A percentile compares a stretch with the other conserved stretches of the same genome.
Conservation (phyloP, 1,284 basidiomycete species). For the Kwoniella shivajii region DNA sequence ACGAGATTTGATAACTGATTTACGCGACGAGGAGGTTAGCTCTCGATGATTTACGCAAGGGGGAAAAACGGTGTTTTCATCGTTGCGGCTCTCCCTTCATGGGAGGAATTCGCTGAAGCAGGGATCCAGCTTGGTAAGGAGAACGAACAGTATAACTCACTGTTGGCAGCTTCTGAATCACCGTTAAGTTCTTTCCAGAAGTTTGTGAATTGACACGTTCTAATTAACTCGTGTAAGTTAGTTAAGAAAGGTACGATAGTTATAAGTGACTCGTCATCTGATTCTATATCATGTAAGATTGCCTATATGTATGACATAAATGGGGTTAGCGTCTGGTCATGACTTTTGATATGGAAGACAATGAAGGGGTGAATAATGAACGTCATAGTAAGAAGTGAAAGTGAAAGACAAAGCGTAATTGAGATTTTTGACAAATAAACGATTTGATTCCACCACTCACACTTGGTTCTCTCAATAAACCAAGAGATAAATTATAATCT, state of each 20-base stretch:
- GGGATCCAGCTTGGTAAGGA: background rate
- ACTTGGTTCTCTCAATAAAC: conserved; percentile 60
- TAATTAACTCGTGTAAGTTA: conserved; percentile 72
- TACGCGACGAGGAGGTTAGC: too few species aligned
- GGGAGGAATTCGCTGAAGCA: background rate
- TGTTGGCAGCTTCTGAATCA: conserved; percentile 48
- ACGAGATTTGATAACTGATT: conserved; percentile 42
- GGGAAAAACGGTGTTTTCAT: too few species aligned
- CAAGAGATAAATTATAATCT: conserved; percentile 91
- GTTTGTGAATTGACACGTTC: conserved; percentile 83
- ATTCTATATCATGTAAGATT: conserved; percentile 58
- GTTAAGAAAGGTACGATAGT: conserved; percentile 73
- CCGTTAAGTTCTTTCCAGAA: conserved; percentile 82
- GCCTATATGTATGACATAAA: conserved; percentile 26
- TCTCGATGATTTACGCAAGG: background rate
- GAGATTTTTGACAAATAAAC: too few species aligned
- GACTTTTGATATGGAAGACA: too few species aligned
- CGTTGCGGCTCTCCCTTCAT: background rate
- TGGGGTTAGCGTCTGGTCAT: too few species aligned
- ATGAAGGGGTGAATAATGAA: too few species aligned
- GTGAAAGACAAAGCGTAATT: too few species aligned
- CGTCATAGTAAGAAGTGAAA: too few species aligned
- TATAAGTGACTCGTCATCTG: conserved; percentile 74
- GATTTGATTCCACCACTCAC: conserved; percentile 27
- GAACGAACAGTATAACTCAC: conserved; percentile 24